These are phyloP conservation scores for Chalaropsis ovoidea DNA, from an alignment of 2,329 filamentous ascomycete genomes.

Conservation along the genomic window DNA sequence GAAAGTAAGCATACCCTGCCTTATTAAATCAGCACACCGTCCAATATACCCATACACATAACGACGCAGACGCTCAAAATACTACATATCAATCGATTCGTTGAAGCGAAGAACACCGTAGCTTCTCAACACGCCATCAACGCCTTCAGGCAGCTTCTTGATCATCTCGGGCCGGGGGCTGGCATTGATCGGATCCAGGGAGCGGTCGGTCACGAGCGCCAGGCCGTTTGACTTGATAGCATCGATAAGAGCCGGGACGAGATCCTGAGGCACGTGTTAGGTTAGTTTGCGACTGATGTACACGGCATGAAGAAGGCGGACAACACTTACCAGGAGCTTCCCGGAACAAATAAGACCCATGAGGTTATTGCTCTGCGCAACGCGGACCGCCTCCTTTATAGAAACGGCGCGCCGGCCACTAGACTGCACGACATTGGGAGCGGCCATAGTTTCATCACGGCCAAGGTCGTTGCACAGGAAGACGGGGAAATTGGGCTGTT, in stretches of 20 bases:
- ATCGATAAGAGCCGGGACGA: constrained; percentile 83
- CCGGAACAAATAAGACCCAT: constrained; percentile 94
- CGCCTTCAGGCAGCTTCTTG: constrained; percentile 60
- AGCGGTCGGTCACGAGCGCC: constrained; percentile 82
- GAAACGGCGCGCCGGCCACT: constrained; percentile 68
- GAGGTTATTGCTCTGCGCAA: constrained; percentile 91
- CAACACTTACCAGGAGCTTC: constrained; percentile 60
- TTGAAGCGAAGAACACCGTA: constrained; percentile 89
- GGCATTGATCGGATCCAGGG: constrained; percentile 40
- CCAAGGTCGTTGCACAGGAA: constrained; percentile 91
- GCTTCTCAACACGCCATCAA: constrained; percentile 75
- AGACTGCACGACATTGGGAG: constrained; percentile 36
- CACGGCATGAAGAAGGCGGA: neutral
- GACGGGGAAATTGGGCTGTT: constrained; percentile 95
- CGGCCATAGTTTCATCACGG: constrained; percentile 33
- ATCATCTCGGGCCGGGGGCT: constrained; percentile 41
- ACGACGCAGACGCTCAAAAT: neutral
- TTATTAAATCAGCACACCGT: neutral
- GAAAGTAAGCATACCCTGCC: neutral
- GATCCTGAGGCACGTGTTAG: constrained; percentile 50
- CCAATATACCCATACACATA: neutral
- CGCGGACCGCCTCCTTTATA: constrained; percentile 88
- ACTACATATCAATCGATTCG: constrained; percentile 68
- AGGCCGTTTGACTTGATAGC: constrained; percentile 91
- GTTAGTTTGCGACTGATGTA: neutral